Base-by-base conservation (phyloP, 768 basidiomycete genomes). In the Galerina marginata region DNA sequence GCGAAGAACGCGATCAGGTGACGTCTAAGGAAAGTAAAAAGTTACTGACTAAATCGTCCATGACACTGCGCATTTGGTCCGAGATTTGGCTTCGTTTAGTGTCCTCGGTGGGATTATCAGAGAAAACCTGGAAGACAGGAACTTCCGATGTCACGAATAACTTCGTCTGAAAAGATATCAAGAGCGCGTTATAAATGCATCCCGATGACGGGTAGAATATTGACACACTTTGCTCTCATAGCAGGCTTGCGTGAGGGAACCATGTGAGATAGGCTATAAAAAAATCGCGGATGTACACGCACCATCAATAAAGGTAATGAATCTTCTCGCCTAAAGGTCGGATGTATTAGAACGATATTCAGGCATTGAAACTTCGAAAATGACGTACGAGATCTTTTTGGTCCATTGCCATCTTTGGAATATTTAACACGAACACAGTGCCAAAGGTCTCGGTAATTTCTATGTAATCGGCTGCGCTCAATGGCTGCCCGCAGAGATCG, bases 261-360 rank as follows among this genome's bases (percentile, higher is more conserved):
- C 44, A 61, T 54, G 26, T 46, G 29, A 56, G 39, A 37, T 36
- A 46, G 43, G 25, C 29, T 36, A 54, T 43, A 33, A 26, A 50
- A 36, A 42, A 37, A 50, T 10, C 29, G 36, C 15, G 38, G 23
- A 42, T 56, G 49, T 53, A 39, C 36, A 81, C 84, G 61, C 54
- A 86, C 91, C 91, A 79, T 99, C 97, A 67, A 99, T 90, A 72
- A 99, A 98, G 0, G 96, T 96, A 70, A 99, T 99, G 72, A 99
- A 99, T 62, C 97, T 80, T 66, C 97, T 83, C 16, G 96, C 96
- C 92, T 93, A 46, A n/a, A 65, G n/a, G 46, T 43, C 36, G 48
- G 64, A 20, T 55, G 7, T 43, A 56, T 52, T 52, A 38, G 43
- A 29, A 51, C 26, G 9, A 37, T 47, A 50, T 38, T 42, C n/a